Evolutionary conservation across 176 grass and related monocot genomes (phyloP), one percentile per base, ranked within the genome.

Genomic region (Sorghum bicolor): DNA sequence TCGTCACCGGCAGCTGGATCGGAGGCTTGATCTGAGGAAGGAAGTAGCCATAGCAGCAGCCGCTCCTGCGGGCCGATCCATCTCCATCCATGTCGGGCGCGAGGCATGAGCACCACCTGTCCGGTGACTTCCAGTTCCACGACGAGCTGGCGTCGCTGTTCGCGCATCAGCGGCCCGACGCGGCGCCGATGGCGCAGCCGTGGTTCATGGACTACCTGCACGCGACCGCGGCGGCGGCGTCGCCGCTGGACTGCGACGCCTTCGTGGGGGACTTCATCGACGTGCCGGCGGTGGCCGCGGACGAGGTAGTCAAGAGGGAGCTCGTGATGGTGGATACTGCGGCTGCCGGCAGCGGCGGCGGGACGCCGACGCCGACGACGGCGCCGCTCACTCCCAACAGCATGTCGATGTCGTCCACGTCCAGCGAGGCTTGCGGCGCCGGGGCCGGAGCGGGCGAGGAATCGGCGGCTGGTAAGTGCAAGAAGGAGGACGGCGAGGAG

Each of bases 101-200:
- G 24, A 87, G 84, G 74, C 77, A 80, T 67, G 81, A 85, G 70
- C 67, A 66, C 75, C 75, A 64, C 81, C 26, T 88, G 40, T 85
- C 83, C 33, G 33, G 78, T 25, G 83, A 88, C 66, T 89, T 89
- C 78, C 78, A 72, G 63, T 90, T 86, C 75, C 82, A 87, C 34
- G 96, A 99, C 30, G 93, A 94, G 6, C 87, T 96, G 38, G 80
- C 81, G 29, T 83, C 91, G 38, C 65, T 98, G 62, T 90, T 98
- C 83, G 55, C 85, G 20, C 87, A 87, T 4, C 87, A 85, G 83
- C 90, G 64, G 76, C 74, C 71, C 0, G 74, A 70, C 10, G 47
- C 19, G 8, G 37, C 16, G 5, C 9, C 28, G 79, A 31, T 22
- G 47, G 39, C 65, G 79, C 61, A 70, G 70, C 67, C 68, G 3